These are phyloP conservation scores for Saccharomycopsis synnaedendra DNA, from an alignment of 805 yeast genomes.

Conservation along the genomic window DNA sequence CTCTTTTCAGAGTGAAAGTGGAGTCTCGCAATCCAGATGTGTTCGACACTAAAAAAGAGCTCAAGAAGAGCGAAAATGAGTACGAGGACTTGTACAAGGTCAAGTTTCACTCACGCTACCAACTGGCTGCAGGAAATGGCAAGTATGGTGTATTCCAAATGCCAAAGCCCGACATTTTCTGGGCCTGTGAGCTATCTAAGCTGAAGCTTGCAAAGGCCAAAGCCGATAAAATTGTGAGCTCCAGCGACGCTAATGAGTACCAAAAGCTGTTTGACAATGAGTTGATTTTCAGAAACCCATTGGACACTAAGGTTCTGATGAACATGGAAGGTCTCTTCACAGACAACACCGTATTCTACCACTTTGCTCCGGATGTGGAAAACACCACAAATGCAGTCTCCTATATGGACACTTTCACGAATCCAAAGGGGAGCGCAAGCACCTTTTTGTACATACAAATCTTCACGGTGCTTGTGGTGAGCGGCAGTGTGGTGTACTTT, in stretches of 20 bases:
- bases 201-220: background rate
- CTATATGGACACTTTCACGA: conserved; percentile 2
- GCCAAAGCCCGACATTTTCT: conserved; percentile 15
- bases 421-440: conserved; percentile 5
- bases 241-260: conserved; percentile 3
- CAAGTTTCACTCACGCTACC: conserved; percentile 15
- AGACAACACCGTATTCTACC: conserved; percentile 16
- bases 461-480: background rate
- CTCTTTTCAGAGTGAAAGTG: conserved; percentile 18
- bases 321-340: conserved; percentile 16
- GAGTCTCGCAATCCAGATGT: background rate
- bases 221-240: background rate
- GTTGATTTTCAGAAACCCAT: conserved; percentile 12
- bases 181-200: conserved; percentile 15
- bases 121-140: background rate
- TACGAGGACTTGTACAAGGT: conserved; percentile 3
- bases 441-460: conserved; percentile 1
- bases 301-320: conserved; percentile 8
- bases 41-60: background rate
- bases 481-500: conserved; percentile 4
- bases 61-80: background rate
- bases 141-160: conserved; percentile 2
- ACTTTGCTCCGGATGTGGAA: conserved; percentile 2
- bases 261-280: conserved; percentile 4
- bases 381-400: background rate